Percentiles rank a stretch among this genome's conserved stretches.
phyloP scores from a whole-genome alignment of 2,329 filamentous ascomycete species.

The Pezicula neosporulosa region DNA sequence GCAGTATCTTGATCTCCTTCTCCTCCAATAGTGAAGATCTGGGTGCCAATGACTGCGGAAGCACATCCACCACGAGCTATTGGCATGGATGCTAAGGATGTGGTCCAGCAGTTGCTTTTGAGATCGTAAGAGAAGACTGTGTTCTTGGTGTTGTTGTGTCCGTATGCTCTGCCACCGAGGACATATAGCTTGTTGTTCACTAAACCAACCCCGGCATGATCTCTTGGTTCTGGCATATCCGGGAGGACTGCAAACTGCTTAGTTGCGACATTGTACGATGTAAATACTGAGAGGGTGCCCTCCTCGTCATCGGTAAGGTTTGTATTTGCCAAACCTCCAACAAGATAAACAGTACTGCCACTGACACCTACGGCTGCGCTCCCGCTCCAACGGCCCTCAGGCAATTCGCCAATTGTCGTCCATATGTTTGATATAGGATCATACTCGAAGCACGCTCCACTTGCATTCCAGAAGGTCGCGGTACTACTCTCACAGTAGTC shows the following conservation, averaged over 20 bases:
- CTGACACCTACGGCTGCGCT: slow-evolving; percentile 30
- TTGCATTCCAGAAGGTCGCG: slow-evolving; percentile 5
- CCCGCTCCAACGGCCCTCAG: slow-evolving; percentile 25
- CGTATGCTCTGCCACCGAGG: slow-evolving; percentile 9
- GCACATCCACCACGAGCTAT: slow-evolving; percentile 32
- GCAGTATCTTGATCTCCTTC: slow-evolving; percentile 28
- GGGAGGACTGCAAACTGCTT: slow-evolving; percentile 27
- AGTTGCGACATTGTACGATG: slow-evolving; percentile 21
- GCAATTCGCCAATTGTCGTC: slow-evolving; percentile 21
- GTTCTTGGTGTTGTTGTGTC: slow-evolving; percentile 28
- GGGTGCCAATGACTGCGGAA: slow-evolving; percentile 20
- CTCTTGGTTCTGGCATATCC: slow-evolving; percentile 29
- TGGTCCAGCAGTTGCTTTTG: slow-evolving; percentile 24
- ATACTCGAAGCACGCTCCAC: slow-evolving; percentile 8
- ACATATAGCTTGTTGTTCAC: slow-evolving; percentile 32
- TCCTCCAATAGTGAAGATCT: slow-evolving; percentile 34
- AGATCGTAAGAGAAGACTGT: slow-evolving; percentile 34
- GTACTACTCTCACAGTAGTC: neutral
- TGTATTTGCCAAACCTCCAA: slow-evolving; percentile 31
- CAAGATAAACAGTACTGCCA: slow-evolving; percentile 30
- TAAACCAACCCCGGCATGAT: slow-evolving; percentile 31
- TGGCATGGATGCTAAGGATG: slow-evolving; percentile 29
- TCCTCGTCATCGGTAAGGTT: slow-evolving; percentile 20
- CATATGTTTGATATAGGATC: slow-evolving; percentile 6
- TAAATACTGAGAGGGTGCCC: slow-evolving; percentile 20